A percentile compares a stretch with the other conserved stretches of the same genome.
Evolutionary conservation across 2,329 filamentous ascomycete species (phyloP).

Genomic region (Albifimbria verrucaria): DNA sequence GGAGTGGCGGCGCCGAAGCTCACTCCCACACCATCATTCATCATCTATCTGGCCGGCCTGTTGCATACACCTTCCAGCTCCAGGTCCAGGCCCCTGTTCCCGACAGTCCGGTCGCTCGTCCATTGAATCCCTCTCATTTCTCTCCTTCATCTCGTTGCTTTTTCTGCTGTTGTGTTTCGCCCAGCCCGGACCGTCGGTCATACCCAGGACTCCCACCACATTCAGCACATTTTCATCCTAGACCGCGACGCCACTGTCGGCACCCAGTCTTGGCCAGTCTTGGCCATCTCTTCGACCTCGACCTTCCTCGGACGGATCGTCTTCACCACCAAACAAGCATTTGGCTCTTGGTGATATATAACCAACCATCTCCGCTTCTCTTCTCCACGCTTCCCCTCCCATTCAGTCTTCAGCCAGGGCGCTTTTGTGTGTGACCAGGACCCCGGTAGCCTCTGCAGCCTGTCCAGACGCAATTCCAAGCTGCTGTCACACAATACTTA

Average conservation of each 20-base stretch:
- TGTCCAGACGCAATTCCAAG: background rate
- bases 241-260: background rate
- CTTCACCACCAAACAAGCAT: background rate
- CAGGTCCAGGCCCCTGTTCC: background rate
- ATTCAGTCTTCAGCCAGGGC: background rate
- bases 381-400: background rate
- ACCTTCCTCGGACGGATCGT: too few species aligned
- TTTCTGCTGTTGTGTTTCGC: background rate
- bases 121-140: background rate
- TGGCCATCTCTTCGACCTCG: too few species aligned
- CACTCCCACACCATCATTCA: background rate
- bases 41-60: background rate
- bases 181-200: background rate
- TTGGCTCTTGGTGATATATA: background rate
- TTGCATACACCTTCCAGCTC: background rate
- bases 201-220: background rate
- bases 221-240: background rate
- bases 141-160: background rate
- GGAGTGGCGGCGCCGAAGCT: too few species aligned
- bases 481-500: background rate
- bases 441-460: background rate
- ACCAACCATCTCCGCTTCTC: background rate
- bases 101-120: background rate
- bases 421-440: background rate
- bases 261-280: background rate